Evolutionary conservation across 768 basidiomycete genomes (phyloP).

Genomic region (Tricholoma flavovirens): DNA sequence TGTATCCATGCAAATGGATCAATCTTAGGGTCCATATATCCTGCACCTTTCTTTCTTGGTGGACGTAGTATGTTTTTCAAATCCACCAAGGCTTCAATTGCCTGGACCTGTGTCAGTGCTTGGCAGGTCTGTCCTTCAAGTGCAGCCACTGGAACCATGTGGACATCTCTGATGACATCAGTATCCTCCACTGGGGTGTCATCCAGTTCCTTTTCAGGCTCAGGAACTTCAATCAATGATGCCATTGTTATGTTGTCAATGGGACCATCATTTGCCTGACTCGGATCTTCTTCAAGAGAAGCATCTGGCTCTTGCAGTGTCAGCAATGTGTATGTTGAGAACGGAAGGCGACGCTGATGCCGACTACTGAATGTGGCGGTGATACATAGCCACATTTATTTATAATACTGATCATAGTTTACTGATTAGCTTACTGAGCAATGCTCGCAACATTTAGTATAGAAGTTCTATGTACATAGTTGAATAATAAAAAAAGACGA

Average conservation of each 20-base stretch:
- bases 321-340: neutral
- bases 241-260: neutral
- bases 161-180: neutral
- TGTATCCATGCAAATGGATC: neutral
- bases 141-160: neutral
- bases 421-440: too few species aligned
- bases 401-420: too few species aligned
- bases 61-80: neutral
- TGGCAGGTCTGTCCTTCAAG: neutral
- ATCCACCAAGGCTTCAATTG: neutral
- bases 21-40: constrained; percentile 1
- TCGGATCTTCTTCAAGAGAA: neutral
- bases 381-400: too few species aligned
- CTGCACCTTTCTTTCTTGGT: neutral
- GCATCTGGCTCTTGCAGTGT: neutral
- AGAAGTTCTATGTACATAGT: too few species aligned
- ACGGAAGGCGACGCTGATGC: too few species aligned
- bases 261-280: neutral
- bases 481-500: too few species aligned
- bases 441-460: too few species aligned
- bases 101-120: neutral
- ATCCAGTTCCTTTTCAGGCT: neutral
- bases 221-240: neutral
- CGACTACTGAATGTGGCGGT: too few species aligned
- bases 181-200: too few species aligned